These are phyloP conservation scores for Neoarthrinium moseri DNA, from an alignment of 2,329 filamentous ascomycete genomes.

Conservation along the genomic window DNA sequence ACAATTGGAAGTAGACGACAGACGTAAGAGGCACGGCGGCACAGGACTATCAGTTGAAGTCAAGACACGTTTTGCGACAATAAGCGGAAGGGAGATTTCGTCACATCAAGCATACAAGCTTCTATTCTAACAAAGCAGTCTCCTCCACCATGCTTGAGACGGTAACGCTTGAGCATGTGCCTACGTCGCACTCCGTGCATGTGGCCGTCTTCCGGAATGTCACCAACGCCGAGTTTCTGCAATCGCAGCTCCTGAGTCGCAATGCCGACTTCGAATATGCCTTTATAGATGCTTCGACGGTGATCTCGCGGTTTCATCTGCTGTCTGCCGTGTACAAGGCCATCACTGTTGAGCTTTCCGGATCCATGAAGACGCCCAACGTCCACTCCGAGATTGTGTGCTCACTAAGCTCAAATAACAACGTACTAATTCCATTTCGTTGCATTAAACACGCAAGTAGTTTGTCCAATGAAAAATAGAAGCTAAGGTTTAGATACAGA, in stretches of 20 bases:
- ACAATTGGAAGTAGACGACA: neutral
- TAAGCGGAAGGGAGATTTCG: neutral
- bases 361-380: constrained; percentile 73
- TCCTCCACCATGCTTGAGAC: constrained; percentile 59
- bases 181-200: constrained; percentile 65
- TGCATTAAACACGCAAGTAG: no score
- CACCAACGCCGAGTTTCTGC: constrained; percentile 73
- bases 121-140: neutral
- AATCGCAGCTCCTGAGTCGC: constrained; percentile 79
- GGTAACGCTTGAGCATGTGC: constrained; percentile 73
- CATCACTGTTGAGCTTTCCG: constrained; percentile 62
- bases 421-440: no score
- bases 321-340: constrained; percentile 76
- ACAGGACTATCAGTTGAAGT: no score
- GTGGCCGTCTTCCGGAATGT: constrained; percentile 75
- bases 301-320: constrained; percentile 71
- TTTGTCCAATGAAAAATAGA: no score
- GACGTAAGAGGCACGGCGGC: no score
- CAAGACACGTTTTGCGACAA: no score
- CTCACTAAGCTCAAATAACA: constrained; percentile 77
- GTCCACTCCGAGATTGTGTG: constrained; percentile 88
- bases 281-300: constrained; percentile 81
- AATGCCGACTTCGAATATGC: constrained; percentile 91
- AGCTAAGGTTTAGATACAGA: no score
- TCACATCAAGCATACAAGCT: neutral